Base-by-base conservation (phyloP, 2,329 filamentous ascomycete species). In the Trichoderma breve region DNA sequence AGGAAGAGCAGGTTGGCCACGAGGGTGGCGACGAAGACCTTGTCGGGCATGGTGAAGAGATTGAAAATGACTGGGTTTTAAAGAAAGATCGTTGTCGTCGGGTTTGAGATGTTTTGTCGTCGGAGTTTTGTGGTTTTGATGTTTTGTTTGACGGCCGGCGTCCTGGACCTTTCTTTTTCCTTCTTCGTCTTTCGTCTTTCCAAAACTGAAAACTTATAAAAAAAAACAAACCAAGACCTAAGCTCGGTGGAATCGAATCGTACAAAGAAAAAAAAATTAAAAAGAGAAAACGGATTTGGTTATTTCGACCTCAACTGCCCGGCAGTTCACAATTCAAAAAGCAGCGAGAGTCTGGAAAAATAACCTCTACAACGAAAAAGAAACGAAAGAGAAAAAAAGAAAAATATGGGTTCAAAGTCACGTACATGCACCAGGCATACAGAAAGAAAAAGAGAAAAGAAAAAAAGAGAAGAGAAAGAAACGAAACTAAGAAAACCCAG, bases 1-100 rank as follows among this genome's bases (percentile, higher is more conserved):
- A 86, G 83, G 79, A 89, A 89, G 75, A 89, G 79, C 71, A 82
- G 73, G 78, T 88, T 86, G 77, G 82, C 80, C 74, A 79, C 79
- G 74, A 87, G 77, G 72, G 87, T 86, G 75, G 85, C 80, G 74
- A 84, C 75, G 73, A 88, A 84, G 73, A 89, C 82, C 75, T 86
- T 88, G 83, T 87, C 89, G 72, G 83, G 83, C 87, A 89, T 89
- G 24, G 70, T 77, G 73, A 32, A 32, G 34, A 36, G 34, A 15
- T 15, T 36, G 34, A 57, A 58, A 30, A 28, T 6, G 12, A 14
- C 34, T 58, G 9, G 26, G 12, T n/a, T 43, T 15, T 28, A n/a
- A 34, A 26, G 18, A 32, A 30, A 28, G 26, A 26, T 62, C 12
- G 11, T 15, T 43, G 36, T 32, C 28, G 55, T 30, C 26, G 24